phyloP scores from a whole-genome alignment of 306 rosid species.

The Casuarina equisetifolia region DNA sequence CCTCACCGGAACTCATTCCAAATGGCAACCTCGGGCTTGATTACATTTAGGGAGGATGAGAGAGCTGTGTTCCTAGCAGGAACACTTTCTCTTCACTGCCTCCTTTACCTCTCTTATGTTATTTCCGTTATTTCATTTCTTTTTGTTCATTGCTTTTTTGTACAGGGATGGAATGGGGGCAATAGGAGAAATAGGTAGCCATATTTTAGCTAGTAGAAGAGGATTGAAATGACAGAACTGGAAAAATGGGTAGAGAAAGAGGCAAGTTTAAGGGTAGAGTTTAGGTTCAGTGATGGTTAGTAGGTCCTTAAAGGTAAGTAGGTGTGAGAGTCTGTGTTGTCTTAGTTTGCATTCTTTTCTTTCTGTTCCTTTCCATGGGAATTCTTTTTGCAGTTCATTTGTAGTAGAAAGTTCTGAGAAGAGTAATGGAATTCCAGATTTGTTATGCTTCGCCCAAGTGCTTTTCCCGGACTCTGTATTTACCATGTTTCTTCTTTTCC shows the following conservation, averaged over 20 bases:
- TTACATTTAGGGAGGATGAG: constrained; percentile 51
- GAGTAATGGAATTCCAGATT: constrained; percentile 61
- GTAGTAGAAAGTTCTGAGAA: constrained; percentile 69
- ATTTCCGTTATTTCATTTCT: constrained; percentile 54
- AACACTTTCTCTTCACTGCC: constrained; percentile 19
- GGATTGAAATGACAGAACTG: constrained; percentile 50
- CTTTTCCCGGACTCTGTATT: not conserved
- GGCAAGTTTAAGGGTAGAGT: constrained; percentile 69
- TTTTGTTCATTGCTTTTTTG: constrained; percentile 70
- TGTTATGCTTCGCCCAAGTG: constrained; percentile 29
- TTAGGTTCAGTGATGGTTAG: constrained; percentile 55
- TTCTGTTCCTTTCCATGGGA: constrained; percentile 54
- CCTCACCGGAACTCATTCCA: constrained; percentile 80
- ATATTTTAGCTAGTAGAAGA: constrained; percentile 69
- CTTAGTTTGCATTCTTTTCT: constrained; percentile 52
- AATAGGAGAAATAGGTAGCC: constrained; percentile 66
- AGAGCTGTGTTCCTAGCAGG: constrained; percentile 27
- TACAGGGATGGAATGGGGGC: constrained; percentile 76
- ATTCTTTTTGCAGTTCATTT: constrained; percentile 99
- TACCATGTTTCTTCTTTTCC: not conserved
- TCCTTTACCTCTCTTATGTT: constrained; percentile 46
- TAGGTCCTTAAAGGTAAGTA: constrained; percentile 46
- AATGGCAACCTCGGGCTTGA: constrained; percentile 72
- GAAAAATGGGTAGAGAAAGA: constrained; percentile 38
- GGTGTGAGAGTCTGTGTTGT: constrained; percentile 49